Evolutionary conservation across 192 early-diverging fungal species (phyloP).

Genomic region (Entomortierella lignicola): DNA sequence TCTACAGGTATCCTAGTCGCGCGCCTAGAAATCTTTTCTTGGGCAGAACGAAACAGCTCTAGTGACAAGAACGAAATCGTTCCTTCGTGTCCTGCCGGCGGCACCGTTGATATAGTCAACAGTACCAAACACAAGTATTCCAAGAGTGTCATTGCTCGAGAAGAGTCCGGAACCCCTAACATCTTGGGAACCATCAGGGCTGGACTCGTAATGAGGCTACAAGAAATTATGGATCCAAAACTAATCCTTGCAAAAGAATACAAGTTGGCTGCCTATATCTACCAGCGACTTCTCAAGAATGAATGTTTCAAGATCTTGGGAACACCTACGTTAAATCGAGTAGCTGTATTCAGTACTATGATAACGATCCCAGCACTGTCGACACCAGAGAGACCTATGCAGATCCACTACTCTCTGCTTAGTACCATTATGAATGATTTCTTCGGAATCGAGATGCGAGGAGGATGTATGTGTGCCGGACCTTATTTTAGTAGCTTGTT

Average conservation of each 20-base stretch:
- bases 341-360: conserved; percentile 31
- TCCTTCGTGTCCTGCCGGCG: conserved; percentile 48
- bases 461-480: conserved; percentile 54
- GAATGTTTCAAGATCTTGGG: background rate
- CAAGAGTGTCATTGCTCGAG: conserved; percentile 24
- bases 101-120: conserved; percentile 48
- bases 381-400: background rate
- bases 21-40: conserved; percentile 28
- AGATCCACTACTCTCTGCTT: conserved; percentile 53
- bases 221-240: conserved; percentile 30
- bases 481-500: conserved; percentile 30
- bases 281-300: background rate
- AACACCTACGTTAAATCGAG: conserved; percentile 3
- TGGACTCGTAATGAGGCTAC: conserved; percentile 51
- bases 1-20: conserved; percentile 55
- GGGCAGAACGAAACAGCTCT: background rate
- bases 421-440: conserved; percentile 56
- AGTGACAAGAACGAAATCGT: background rate
- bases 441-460: conserved; percentile 56
- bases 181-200: conserved; percentile 53
- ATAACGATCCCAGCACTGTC: conserved; percentile 6
- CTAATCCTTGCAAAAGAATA: conserved; percentile 17
- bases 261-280: conserved; percentile 5
- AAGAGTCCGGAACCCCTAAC: conserved; percentile 58
- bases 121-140: conserved; percentile 15